Evolutionary conservation across 2,329 filamentous ascomycete genomes (phyloP).

Genomic region (Nigrospora osmanthi): DNA sequence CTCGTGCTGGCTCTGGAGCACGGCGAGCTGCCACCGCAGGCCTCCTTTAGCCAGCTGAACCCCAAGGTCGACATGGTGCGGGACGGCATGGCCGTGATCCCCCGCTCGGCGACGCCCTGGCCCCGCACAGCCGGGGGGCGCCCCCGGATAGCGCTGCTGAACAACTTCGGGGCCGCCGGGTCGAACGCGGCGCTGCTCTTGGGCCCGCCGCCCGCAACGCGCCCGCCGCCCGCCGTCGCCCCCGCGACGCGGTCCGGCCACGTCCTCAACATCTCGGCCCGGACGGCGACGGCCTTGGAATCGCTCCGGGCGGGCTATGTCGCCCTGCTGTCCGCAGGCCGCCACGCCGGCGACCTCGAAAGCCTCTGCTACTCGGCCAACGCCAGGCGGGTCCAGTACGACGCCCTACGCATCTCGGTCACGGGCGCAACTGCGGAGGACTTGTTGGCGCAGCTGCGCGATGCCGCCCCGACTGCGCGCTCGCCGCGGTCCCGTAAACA

Average conservation of each 20-base stretch:
- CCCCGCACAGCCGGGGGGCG: neutral
- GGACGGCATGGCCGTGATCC: constrained; percentile 4
- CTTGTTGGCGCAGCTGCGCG: constrained; percentile 1
- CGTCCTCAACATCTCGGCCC: too few relatives aligned
- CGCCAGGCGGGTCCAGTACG: too few relatives aligned
- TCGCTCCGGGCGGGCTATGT: too few relatives aligned
- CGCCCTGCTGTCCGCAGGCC: too few relatives aligned
- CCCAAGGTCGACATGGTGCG: constrained; percentile 2
- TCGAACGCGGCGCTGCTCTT: constrained; percentile 12
- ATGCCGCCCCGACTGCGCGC: too few relatives aligned
- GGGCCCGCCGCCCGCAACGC: too few relatives aligned
- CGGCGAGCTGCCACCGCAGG: constrained; percentile 7
- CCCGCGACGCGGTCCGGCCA: too few relatives aligned
- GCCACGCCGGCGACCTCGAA: too few relatives aligned
- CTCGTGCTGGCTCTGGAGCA: constrained; percentile 9
- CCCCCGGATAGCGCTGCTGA: constrained; percentile 7
- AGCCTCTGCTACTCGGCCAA: too few relatives aligned
- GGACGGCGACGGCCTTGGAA: too few relatives aligned
- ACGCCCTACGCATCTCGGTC: constrained; percentile 7
- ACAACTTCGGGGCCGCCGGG: constrained; percentile 13
- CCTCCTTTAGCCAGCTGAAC: constrained; percentile 10
- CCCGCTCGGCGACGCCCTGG: constrained; percentile 1
- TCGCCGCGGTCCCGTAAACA: too few relatives aligned
- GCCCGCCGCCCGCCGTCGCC: too few relatives aligned
- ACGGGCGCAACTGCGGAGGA: constrained; percentile 4